Base-by-base conservation (phyloP, 257 asterid species). In the Oldenlandia corymbosa region DNA sequence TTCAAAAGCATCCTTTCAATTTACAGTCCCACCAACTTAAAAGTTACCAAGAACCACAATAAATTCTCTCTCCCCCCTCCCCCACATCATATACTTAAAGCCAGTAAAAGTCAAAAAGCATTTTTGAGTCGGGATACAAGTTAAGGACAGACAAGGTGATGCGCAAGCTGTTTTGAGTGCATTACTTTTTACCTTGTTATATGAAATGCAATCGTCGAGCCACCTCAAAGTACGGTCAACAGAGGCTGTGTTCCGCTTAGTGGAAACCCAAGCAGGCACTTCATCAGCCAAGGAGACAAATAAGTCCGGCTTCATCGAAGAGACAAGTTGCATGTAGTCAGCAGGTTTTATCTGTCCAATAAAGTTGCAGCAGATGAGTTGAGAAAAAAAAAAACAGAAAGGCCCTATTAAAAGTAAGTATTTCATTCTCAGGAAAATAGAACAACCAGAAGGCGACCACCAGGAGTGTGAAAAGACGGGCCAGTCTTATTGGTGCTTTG, bases 211-310 rank as follows among this genome's bases (percentile, higher is more conserved):
- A 54, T 89, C 96, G 31, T 92, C 95, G 2, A 89, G 91, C 97
- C 99, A 92, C 74, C 79, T 82, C 62, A 92, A 2, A n/a, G 94
- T 85, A 10, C 99, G 95, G 24, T 84, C 95, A 62, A 92, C 87
- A 1, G 99, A 89, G 53, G 77, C 30, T 73, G 58, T 81, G 77
- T 84, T 87, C 75, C 97, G 85, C 83, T 92, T 92, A 60, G 73
- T 83, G 36, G 97, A 80, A 71, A 84, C 95, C 96, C 95, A 92
- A 68, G 85, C 87, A 69, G 99, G 99, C 61, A 87, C 99, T 79
- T 92, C 99, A 66, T 92, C 99, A 2, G 97, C 84, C 81, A 92
- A 73, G 12, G 95, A 76, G 49, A 79, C 83, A 91, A 95, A 92
- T 58, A 89, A 67, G 76, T 89, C 80, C 39, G 99, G 99, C 71